These are phyloP conservation scores for Paecilomyces sp. DNA, from an alignment of 2,329 filamentous ascomycete genomes.

Conservation along the genomic window DNA sequence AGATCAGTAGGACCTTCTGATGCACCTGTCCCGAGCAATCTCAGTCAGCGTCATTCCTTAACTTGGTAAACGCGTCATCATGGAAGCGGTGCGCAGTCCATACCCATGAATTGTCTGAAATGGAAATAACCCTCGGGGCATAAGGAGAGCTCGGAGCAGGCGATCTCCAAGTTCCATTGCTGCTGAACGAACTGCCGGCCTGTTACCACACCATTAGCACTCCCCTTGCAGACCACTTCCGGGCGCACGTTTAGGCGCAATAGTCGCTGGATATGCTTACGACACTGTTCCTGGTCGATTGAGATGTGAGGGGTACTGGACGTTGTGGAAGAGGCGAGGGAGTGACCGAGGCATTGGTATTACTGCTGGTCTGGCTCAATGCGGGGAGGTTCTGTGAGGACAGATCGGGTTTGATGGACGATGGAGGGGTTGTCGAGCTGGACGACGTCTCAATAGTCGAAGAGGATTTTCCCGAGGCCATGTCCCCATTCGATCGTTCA, in stretches of 20 bases:
- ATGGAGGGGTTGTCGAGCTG: conserved; percentile 68
- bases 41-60: conserved; percentile 4
- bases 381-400: conserved; percentile 55
- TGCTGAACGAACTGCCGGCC: conserved; percentile 26
- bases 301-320: conserved; percentile 34
- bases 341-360: conserved; percentile 19
- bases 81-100: conserved; percentile 24
- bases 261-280: conserved; percentile 8
- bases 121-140: conserved; percentile 70
- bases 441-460: conserved; percentile 53
- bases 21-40: conserved; percentile 58
- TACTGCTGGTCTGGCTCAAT: conserved; percentile 45
- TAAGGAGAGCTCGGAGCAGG: conserved; percentile 65
- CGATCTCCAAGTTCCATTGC: conserved; percentile 37
- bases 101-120: conserved; percentile 81
- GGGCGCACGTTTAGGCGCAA: not conserved
- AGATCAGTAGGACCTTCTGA: conserved; percentile 78
- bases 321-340: conserved; percentile 40
- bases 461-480: conserved; percentile 57
- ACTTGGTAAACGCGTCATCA: not conserved
- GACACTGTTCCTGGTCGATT: conserved; percentile 36
- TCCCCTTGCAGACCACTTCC: not conserved
- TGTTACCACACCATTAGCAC: conserved; percentile 10
- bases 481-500: conserved; percentile 49
- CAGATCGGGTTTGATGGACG: conserved; percentile 60